Evolutionary conservation across 176 grass and related monocot species (phyloP).

Genomic region (Chrysopogon serrulatus): DNA sequence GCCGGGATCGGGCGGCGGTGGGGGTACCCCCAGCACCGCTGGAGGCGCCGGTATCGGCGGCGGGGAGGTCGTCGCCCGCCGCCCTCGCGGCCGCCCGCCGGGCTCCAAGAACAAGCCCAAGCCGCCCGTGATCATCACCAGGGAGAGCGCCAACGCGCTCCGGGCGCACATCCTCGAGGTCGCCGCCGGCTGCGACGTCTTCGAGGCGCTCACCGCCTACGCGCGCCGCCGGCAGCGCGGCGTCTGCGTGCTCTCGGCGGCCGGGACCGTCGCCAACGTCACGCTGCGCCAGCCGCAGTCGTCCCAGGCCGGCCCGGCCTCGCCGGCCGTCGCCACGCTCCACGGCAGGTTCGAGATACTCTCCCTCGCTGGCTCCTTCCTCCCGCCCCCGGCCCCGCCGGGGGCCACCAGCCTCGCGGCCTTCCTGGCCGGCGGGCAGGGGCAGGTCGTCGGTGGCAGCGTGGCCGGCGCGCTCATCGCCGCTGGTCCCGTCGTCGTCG

Average conservation of each 20-base stretch:
- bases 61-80: constrained; percentile 42
- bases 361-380: constrained; percentile 92
- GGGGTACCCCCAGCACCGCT: background rate
- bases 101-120: constrained; percentile 99
- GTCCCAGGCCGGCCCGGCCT: constrained; percentile 19
- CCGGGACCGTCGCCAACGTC: constrained; percentile 80
- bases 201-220: constrained; percentile 73
- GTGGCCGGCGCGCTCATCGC: constrained; percentile 78
- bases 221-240: constrained; percentile 89
- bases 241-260: constrained; percentile 82
- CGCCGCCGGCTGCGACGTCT: constrained; percentile 81
- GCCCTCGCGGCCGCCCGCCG: constrained; percentile 75
- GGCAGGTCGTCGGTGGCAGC: constrained; percentile 84
- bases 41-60: constrained; percentile 25
- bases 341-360: constrained; percentile 95
- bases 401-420: constrained; percentile 90
- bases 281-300: constrained; percentile 70
- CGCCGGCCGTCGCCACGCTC: constrained; percentile 54
- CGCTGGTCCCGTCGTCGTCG: constrained; percentile 73
- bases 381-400: constrained; percentile 83
- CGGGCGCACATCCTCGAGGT: constrained; percentile 91
- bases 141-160: constrained; percentile 93
- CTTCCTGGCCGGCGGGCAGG: constrained; percentile 73
- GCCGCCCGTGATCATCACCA: constrained; percentile 93
- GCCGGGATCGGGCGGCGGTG: constrained; percentile 6